Base-by-base conservation (phyloP, 768 basidiomycete species). In the Porpolomopsis calyptriformis region DNA sequence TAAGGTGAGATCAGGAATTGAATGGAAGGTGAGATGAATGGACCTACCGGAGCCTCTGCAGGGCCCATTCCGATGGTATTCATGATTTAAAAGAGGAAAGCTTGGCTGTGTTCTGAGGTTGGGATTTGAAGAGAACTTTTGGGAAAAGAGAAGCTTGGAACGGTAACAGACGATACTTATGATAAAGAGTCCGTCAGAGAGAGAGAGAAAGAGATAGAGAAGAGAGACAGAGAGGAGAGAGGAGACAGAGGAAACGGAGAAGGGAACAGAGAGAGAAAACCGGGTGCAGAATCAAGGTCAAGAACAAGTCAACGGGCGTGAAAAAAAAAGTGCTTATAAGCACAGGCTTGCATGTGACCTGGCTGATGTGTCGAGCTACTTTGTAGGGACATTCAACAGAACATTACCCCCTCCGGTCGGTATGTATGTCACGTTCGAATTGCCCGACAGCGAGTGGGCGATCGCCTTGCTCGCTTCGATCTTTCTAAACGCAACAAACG, bases 391-490 rank as follows among this genome's bases (percentile, higher is more conserved):
- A 64, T 86, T 89, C 61, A 94, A 64, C 53, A 96, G 65, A 48
- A 96, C 80, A 58, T 85, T 85, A 2, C 81, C 81, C 11, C 79
- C 79, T 10, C 82, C 72, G 54, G 81, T 82, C 39, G 91, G 91
- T 48, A 96, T 78, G 59, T 91, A 96, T 26, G 88, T 82, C 58
- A 96, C 88, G 62, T 93, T 92, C 49, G 77, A 74, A 57, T 85
- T 92, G 53, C 59, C 65, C 29, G 84, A 57, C 57, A 96, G 69
- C 52, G 88, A 91, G 57, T 82, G 78, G 45, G 84, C 96, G 60
- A 99, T 97, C 46, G 94, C 96, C 70, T 97, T 91, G 73, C 85
- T 87, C 43, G 96, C 92, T 68, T 99, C 96, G 57, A 99, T 99
- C 68, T 90, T 87, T 55, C 96, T 75, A 62, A 99, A 78, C 49